Conservation (phyloP, 768 basidiomycete genomes). For the Xerocomellus chrysenteron region DNA sequence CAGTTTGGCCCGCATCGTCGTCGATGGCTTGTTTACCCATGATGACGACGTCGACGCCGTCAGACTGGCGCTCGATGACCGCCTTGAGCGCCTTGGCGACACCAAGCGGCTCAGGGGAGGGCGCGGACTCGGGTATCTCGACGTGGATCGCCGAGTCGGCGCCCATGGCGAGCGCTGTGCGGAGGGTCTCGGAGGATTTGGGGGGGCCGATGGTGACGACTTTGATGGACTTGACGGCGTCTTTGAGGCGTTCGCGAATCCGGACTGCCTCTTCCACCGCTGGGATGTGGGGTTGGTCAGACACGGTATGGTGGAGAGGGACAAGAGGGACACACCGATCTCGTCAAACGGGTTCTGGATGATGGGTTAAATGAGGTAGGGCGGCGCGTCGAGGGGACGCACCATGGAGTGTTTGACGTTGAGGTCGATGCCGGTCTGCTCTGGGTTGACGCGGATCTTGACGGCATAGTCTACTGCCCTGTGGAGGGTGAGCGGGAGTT, state of each 20-base stretch:
- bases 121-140: constrained; percentile 71
- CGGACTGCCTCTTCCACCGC: constrained; percentile 98
- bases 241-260: constrained; percentile 81
- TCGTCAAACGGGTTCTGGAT: constrained; percentile 96
- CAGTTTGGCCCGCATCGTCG: constrained; percentile 93
- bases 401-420: constrained; percentile 99
- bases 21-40: constrained; percentile 99
- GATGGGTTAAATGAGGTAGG: neutral
- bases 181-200: constrained; percentile 85
- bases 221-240: constrained; percentile 79
- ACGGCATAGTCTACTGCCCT: constrained; percentile 97
- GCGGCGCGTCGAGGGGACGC: constrained; percentile 21
- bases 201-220: constrained; percentile 93
- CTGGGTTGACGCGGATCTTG: constrained; percentile 95
- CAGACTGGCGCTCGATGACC: constrained; percentile 62
- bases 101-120: constrained; percentile 84
- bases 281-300: constrained; percentile 28
- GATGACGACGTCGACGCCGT: constrained; percentile 81
- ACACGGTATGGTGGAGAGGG: neutral
- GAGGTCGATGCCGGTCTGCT: constrained; percentile 93
- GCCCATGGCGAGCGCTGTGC: constrained; percentile 97
- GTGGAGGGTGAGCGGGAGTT: neutral
- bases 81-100: constrained; percentile 85
- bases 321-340: constrained; percentile 61
- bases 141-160: constrained; percentile 93